These are phyloP conservation scores for Ganoderma boninense DNA, from an alignment of 1,284 basidiomycete species.

Conservation along the genomic window DNA sequence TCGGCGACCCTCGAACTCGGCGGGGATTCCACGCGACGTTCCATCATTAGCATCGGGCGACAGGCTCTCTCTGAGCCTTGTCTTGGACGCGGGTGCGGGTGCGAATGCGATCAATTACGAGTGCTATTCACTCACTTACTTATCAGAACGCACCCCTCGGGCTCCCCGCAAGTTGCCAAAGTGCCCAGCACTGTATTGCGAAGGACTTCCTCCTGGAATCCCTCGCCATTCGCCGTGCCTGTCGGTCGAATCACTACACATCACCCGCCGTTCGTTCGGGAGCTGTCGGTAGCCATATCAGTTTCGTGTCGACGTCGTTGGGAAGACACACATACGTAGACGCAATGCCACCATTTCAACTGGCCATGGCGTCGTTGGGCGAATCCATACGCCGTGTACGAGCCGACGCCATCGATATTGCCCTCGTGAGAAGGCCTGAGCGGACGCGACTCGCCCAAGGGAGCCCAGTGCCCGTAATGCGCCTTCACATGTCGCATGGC, in stretches of 20 bases:
- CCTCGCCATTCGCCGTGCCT: background rate
- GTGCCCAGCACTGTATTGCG: background rate
- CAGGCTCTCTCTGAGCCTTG: background rate
- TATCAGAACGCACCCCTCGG: background rate
- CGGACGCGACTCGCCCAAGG: background rate
- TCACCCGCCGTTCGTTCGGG: background rate
- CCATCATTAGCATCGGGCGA: background rate
- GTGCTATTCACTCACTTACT: background rate
- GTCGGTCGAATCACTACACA: background rate
- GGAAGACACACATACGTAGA: background rate
- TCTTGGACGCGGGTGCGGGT: background rate
- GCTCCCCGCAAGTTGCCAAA: background rate
- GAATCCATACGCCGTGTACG: background rate
- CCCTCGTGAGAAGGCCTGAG: background rate
- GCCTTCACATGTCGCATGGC: background rate
- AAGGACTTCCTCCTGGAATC: background rate
- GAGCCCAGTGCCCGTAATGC: background rate
- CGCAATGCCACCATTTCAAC: background rate
- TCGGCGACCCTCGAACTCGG: background rate
- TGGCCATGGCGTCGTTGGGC: background rate
- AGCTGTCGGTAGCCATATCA: background rate
- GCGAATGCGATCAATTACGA: background rate
- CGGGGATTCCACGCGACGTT: background rate
- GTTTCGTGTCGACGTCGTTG: slow-evolving; percentile 4
- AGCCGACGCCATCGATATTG: slow-evolving; percentile 5